Evolutionary conservation across 139 green algal species (phyloP).

Genomic region (Pleodorina starrii): DNA sequence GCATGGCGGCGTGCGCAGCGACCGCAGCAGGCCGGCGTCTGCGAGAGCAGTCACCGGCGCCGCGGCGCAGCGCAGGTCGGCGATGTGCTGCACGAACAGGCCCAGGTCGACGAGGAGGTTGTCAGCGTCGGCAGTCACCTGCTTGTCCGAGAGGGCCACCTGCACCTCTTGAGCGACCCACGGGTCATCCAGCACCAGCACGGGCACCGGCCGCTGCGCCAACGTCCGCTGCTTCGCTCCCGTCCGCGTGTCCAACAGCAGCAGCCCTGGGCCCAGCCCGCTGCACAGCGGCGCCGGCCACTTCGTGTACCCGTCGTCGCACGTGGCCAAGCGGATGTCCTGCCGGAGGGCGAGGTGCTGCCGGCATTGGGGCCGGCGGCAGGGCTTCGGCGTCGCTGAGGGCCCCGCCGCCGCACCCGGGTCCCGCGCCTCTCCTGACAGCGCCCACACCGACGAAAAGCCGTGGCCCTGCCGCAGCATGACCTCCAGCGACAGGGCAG

Average conservation of each 20-base stretch:
- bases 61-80: neutral
- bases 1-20: neutral
- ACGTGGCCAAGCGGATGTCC: neutral
- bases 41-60: neutral
- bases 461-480: neutral
- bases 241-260: neutral
- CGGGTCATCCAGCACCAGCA: conserved; percentile 10
- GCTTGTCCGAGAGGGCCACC: neutral
- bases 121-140: neutral
- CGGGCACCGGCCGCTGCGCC: neutral
- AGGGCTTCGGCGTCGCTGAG: neutral
- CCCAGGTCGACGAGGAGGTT: conserved; percentile 2
- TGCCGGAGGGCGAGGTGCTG: neutral
- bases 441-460: neutral
- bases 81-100: neutral
- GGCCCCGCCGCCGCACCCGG: neutral
- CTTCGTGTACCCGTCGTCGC: too few species aligned
- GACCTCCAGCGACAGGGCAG: neutral
- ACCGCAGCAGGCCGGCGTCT: neutral
- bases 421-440: neutral
- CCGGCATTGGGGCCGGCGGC: neutral
- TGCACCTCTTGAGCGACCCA: conserved; percentile 1
- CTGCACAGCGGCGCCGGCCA: neutral
- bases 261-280: neutral
- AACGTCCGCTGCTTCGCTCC: neutral